phyloP scores from a whole-genome alignment of 495 filamentous ascomycete species.

The Hypoxylon lenormandii region DNA sequence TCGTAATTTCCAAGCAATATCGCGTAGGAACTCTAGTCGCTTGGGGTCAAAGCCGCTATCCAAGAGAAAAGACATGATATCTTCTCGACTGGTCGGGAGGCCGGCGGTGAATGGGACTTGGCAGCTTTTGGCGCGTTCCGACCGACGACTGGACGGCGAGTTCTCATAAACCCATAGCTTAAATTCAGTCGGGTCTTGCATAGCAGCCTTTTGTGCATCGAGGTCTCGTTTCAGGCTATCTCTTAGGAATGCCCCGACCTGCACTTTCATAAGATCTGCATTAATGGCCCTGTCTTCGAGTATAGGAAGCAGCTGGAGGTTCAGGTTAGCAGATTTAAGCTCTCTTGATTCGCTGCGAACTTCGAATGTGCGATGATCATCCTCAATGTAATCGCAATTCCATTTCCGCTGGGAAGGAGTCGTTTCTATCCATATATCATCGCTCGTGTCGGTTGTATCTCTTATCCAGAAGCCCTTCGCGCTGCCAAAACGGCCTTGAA shows the following conservation, averaged over 20 bases:
- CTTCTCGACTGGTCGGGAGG: slow-evolving; percentile 64
- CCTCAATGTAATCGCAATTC: slow-evolving; percentile 66
- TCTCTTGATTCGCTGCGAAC: slow-evolving; percentile 72
- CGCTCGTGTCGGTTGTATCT: slow-evolving; percentile 60
- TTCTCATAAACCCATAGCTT: slow-evolving; percentile 68
- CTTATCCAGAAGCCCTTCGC: slow-evolving; percentile 94
- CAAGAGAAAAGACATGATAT: slow-evolving; percentile 67
- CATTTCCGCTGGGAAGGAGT: slow-evolving; percentile 86
- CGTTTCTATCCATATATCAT: slow-evolving; percentile 78
- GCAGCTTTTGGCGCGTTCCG: slow-evolving; percentile 50
- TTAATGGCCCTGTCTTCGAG: slow-evolving; percentile 73
- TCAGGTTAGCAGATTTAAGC: slow-evolving; percentile 73
- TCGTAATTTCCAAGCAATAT: slow-evolving; percentile 67
- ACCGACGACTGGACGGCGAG: slow-evolving; percentile 51
- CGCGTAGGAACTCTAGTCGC: slow-evolving; percentile 69
- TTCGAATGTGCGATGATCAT: slow-evolving; percentile 74
- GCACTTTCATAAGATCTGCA: slow-evolving; percentile 59
- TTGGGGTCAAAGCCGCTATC: slow-evolving; percentile 75
- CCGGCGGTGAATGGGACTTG: slow-evolving; percentile 62
- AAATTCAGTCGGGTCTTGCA: slow-evolving; percentile 63
- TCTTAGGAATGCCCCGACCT: slow-evolving; percentile 70
- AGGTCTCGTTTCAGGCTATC: slow-evolving; percentile 71
- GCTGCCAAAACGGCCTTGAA: slow-evolving; percentile 84
- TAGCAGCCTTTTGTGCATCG: slow-evolving; percentile 67
- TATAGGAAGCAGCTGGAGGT: slow-evolving; percentile 82